A percentile compares a stretch with the other conserved stretches of the same genome.
Conservation (phyloP, 441 rosid genomes). For the Cnidoscolus chayamansa region DNA sequence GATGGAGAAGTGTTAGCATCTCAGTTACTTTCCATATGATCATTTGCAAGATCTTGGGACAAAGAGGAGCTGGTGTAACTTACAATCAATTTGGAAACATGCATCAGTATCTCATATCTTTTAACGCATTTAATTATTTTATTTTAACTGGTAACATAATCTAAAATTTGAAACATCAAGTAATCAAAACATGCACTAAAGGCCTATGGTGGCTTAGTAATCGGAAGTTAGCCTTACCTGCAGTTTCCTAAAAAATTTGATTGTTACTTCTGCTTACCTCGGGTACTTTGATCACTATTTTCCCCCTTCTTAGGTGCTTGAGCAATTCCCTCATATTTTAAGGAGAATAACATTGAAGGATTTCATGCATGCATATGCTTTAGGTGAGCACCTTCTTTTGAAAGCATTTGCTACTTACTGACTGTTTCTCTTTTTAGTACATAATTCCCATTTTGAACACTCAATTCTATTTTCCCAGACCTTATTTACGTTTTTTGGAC, state of each 20-base stretch:
- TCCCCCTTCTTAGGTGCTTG: slow-evolving; percentile 42
- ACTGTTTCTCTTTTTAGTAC: slow-evolving; percentile 5
- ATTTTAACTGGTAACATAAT: background rate
- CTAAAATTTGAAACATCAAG: background rate
- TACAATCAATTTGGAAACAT: slow-evolving; percentile 2
- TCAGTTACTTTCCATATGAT: background rate
- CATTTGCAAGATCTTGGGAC: background rate
- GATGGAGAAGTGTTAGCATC: background rate
- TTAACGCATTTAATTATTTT: background rate
- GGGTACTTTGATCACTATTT: background rate
- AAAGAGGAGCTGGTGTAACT: background rate
- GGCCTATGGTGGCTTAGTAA: background rate
- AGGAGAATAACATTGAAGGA: slow-evolving; percentile 44
- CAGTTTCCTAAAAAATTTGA: background rate
- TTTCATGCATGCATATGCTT: slow-evolving; percentile 69
- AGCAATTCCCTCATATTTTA: slow-evolving; percentile 32
- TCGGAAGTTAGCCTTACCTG: background rate
- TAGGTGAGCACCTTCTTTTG: slow-evolving; percentile 49
- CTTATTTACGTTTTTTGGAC: background rate
- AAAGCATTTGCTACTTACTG: background rate
- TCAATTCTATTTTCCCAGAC: background rate
- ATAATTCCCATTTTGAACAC: slow-evolving; percentile 1
- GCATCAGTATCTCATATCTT: background rate
- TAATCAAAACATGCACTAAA: background rate
- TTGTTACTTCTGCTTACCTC: slow-evolving; percentile 6